phyloP scores from a whole-genome alignment of 2,329 filamentous ascomycete genomes.

The Aspergillus caelatus region DNA sequence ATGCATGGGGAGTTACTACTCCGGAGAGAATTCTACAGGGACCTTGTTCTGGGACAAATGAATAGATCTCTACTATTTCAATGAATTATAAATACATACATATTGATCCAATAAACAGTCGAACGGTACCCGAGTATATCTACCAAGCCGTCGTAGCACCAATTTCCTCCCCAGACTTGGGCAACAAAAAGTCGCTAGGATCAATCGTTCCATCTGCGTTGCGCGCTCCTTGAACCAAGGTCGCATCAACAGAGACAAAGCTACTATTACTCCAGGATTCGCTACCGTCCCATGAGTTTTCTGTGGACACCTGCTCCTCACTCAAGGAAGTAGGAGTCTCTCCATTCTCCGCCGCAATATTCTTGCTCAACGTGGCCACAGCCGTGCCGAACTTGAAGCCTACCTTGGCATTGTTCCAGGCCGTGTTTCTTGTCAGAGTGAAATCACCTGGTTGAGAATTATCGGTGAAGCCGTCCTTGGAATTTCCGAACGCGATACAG shows the following conservation, averaged over 20 bases:
- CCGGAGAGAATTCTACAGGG: rapidly evolving
- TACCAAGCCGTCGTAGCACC: conserved; percentile 20
- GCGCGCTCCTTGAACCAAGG: conserved; percentile 15
- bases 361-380: conserved; percentile 14
- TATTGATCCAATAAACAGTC: not conserved
- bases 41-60: not conserved
- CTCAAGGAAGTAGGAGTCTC: conserved; percentile 15
- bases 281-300: conserved; percentile 19
- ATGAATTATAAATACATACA: not conserved
- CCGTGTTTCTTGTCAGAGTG: conserved; percentile 18
- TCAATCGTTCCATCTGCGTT: conserved; percentile 16
- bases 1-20: not conserved
- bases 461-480: conserved; percentile 22
- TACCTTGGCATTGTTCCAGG: conserved; percentile 19
- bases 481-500: conserved; percentile 19
- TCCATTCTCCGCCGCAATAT: conserved; percentile 19
- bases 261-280: conserved; percentile 13
- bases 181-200: conserved; percentile 18
- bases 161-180: conserved; percentile 14
- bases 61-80: no score
- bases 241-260: conserved; percentile 20
- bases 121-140: not conserved
- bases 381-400: conserved; percentile 19
- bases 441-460: conserved; percentile 23
- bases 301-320: conserved; percentile 11